These are phyloP conservation scores for Clavispora vitiphila DNA, from an alignment of 805 yeast species.

Conservation along the genomic window DNA sequence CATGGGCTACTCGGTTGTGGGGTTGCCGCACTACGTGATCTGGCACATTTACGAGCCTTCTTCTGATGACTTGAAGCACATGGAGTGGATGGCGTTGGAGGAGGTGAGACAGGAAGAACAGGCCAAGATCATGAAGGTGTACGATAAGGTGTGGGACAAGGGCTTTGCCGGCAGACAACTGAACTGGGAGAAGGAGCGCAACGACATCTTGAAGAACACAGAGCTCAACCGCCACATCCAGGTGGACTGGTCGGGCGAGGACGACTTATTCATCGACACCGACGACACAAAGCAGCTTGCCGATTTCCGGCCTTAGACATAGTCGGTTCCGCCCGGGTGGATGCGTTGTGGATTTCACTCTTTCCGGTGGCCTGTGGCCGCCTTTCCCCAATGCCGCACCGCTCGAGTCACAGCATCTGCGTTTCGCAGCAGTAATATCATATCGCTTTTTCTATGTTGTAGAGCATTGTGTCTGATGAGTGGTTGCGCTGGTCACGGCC, in stretches of 20 bases:
- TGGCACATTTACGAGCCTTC: constrained; percentile 93
- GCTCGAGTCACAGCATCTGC: neutral
- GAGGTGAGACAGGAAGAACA: constrained; percentile 62
- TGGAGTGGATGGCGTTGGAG: constrained; percentile 87
- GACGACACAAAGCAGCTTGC: constrained; percentile 30
- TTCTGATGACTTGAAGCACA: constrained; percentile 78
- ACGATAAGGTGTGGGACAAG: constrained; percentile 66
- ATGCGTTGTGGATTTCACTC: neutral
- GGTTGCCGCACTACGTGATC: constrained; percentile 89
- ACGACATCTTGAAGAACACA: constrained; percentile 68
- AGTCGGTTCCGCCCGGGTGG: neutral
- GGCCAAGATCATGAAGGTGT: constrained; percentile 57
- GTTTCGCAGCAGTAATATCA: neutral
- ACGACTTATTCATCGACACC: constrained; percentile 34
- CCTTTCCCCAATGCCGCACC: neutral
- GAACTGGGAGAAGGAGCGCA: constrained; percentile 69
- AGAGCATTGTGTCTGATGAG: neutral
- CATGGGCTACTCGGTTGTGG: constrained; percentile 84
- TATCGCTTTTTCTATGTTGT: neutral
- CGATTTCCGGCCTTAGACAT: constrained; percentile 33
- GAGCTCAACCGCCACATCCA: constrained; percentile 52
- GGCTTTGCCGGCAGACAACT: constrained; percentile 75
- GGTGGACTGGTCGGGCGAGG: constrained; percentile 70
- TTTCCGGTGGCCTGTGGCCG: constrained; percentile 1
- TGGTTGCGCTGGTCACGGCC: too few species aligned